phyloP scores from a whole-genome alignment of 2,329 filamentous ascomycete genomes.

The Ophiostoma perfectum region DNA sequence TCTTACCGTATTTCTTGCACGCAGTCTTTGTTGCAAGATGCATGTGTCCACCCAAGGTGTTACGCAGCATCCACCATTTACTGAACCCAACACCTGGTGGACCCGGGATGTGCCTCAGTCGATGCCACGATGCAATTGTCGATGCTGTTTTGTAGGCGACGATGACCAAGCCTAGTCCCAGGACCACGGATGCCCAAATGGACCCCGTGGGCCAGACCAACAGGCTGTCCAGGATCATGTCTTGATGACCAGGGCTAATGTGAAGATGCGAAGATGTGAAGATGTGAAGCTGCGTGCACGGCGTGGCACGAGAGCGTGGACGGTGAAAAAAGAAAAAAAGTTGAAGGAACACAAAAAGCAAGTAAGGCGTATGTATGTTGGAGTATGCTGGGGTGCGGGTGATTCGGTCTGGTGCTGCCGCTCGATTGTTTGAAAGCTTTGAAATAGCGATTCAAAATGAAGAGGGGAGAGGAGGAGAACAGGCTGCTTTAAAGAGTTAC shows the following conservation, averaged over 20 bases:
- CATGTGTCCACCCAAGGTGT: conserved; percentile 30
- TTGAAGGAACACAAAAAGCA: not conserved
- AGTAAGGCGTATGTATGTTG: not conserved
- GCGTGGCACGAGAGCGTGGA: not conserved
- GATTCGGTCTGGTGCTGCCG: not conserved
- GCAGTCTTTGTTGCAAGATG: conserved; percentile 29
- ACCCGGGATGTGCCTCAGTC: conserved; percentile 30
- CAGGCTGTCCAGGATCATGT: conserved; percentile 18
- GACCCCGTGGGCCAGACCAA: conserved; percentile 12
- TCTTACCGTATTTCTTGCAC: conserved; percentile 28
- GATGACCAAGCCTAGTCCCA: conserved; percentile 21
- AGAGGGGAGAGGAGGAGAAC: not conserved
- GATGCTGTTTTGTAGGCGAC: conserved; percentile 25
- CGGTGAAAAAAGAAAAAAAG: not conserved
- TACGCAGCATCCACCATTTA: conserved; percentile 32
- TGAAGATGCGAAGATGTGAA: not conserved
- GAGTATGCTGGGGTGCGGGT: not conserved
- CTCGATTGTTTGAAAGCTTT: not conserved
- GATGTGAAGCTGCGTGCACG: not conserved
- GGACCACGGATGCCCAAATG: conserved; percentile 5
- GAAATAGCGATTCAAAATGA: not conserved
- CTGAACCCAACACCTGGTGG: conserved; percentile 28
- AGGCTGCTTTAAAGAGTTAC: not conserved
- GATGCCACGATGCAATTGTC: conserved; percentile 28
- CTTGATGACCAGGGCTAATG: not conserved